A percentile compares a stretch with the other conserved stretches of the same genome.
These are phyloP conservation scores for Brassica cretica DNA, from an alignment of 345 rosid genomes.

Conservation along the genomic window DNA sequence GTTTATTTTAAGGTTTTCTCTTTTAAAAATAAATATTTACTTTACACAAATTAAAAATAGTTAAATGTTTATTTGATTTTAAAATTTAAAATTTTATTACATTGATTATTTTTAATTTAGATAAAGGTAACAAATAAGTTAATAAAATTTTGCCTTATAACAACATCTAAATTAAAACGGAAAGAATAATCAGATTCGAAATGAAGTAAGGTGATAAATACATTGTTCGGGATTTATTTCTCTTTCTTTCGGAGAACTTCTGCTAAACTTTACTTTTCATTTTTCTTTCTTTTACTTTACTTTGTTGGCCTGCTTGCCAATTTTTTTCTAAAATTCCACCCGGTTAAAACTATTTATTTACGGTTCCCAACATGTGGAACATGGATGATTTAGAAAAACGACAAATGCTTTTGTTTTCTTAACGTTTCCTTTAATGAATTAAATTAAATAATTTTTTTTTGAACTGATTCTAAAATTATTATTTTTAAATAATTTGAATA, in stretches of 20 bases:
- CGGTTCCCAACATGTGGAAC: constrained; percentile 20
- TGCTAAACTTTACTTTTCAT: constrained; percentile 20
- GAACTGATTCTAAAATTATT: no score
- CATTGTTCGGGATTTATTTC: constrained; percentile 13
- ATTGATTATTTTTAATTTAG: no score
- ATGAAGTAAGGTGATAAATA: background rate
- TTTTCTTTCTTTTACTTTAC: background rate
- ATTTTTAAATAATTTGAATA: background rate
- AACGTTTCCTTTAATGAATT: background rate
- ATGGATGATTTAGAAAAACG: background rate
- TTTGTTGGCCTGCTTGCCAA: constrained; percentile 29
- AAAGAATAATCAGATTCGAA: background rate
- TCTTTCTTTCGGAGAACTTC: constrained; percentile 9
- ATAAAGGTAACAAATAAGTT: no score
- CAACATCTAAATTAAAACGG: background rate
- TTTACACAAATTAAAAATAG: no score
- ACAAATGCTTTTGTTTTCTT: background rate
- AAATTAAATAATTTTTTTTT: background rate
- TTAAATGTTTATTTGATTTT: no score
- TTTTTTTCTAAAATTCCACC: background rate
- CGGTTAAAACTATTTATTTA: constrained; percentile 7
- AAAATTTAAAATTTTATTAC: no score
- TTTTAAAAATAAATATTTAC: no score
- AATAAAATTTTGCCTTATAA: no score
- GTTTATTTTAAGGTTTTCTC: no score